These are phyloP conservation scores for Penicillium subrubescens DNA, from an alignment of 495 filamentous ascomycete genomes.

Conservation along the genomic window DNA sequence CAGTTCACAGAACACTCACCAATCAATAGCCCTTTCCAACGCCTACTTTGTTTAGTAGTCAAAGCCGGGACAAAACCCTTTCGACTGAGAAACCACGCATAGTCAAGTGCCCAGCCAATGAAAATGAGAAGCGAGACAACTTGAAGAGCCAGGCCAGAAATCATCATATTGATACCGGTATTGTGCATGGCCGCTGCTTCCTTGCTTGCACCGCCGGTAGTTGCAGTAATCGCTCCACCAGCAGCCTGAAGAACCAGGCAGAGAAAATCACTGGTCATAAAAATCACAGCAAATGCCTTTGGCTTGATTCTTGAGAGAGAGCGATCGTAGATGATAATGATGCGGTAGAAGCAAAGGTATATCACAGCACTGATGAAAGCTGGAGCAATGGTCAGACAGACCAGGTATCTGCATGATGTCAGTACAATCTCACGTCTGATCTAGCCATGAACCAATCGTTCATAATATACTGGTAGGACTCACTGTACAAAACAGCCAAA, in stretches of 20 bases:
- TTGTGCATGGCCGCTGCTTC: background rate
- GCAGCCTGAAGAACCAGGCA: slow-evolving; percentile 2
- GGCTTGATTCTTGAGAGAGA: slow-evolving; percentile 49
- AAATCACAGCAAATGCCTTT: slow-evolving; percentile 51
- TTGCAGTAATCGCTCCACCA: background rate
- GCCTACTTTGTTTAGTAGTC: background rate
- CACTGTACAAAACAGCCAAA: slow-evolving; percentile 34
- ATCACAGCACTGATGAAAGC: slow-evolving; percentile 57
- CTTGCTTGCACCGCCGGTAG: background rate
- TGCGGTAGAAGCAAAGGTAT: slow-evolving; percentile 56
- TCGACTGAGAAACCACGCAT: background rate
- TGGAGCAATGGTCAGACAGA: slow-evolving; percentile 56
- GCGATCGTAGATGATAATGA: slow-evolving; percentile 49
- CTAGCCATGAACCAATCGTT: background rate
- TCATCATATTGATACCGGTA: background rate
- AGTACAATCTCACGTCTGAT: background rate
- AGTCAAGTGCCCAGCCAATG: background rate
- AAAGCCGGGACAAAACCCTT: background rate
- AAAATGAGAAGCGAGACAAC: background rate
- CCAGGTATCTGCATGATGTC: slow-evolving; percentile 40
- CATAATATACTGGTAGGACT: background rate
- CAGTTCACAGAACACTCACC: background rate
- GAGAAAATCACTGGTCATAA: slow-evolving; percentile 33
- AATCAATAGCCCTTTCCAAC: background rate
- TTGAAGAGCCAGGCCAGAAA: background rate